Conservation (phyloP, 2,329 filamentous ascomycete species). For the Aspergillus sp. region DNA sequence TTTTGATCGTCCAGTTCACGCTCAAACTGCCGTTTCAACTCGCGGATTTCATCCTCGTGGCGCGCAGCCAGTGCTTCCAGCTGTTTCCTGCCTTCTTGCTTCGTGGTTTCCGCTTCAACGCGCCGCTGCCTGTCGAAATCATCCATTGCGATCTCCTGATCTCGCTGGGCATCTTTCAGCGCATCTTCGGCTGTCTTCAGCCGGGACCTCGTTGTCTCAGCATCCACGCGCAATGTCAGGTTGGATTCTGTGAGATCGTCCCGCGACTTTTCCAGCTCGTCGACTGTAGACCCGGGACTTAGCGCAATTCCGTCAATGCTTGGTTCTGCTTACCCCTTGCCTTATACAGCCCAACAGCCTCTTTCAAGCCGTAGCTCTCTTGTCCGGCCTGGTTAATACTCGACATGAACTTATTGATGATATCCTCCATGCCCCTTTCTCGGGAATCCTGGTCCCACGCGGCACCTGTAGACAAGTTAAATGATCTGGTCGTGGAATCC, state of each 20-base stretch:
- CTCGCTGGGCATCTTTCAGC: slow-evolving; percentile 44
- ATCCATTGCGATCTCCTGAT: slow-evolving; percentile 44
- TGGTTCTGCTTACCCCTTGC: slow-evolving; percentile 54
- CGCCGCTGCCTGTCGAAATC: slow-evolving; percentile 45
- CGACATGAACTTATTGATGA: slow-evolving; percentile 62
- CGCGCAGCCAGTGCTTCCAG: slow-evolving; percentile 49
- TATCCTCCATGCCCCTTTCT: slow-evolving; percentile 64
- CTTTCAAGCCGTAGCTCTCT: slow-evolving; percentile 61
- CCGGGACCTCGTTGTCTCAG: slow-evolving; percentile 52
- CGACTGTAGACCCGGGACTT: too few relatives aligned
- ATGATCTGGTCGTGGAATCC: slow-evolving; percentile 63
- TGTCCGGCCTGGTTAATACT: slow-evolving; percentile 61
- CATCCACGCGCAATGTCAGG: slow-evolving; percentile 53
- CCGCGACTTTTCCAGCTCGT: slow-evolving; percentile 47
- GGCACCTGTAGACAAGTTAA: slow-evolving; percentile 23
- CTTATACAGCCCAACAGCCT: slow-evolving; percentile 65
- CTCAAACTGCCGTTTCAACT: slow-evolving; percentile 53
- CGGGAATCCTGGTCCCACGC: slow-evolving; percentile 68
- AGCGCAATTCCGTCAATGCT: neutral
- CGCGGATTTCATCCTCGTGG: slow-evolving; percentile 60
- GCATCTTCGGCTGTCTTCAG: slow-evolving; percentile 40
- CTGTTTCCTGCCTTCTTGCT: slow-evolving; percentile 41
- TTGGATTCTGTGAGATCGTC: slow-evolving; percentile 44
- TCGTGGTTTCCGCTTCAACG: slow-evolving; percentile 31
- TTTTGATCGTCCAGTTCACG: slow-evolving; percentile 58